Evolutionary conservation across 345 rosid species (phyloP), one percentile per base, ranked within the genome.

Genomic region (Salix purpurea): DNA sequence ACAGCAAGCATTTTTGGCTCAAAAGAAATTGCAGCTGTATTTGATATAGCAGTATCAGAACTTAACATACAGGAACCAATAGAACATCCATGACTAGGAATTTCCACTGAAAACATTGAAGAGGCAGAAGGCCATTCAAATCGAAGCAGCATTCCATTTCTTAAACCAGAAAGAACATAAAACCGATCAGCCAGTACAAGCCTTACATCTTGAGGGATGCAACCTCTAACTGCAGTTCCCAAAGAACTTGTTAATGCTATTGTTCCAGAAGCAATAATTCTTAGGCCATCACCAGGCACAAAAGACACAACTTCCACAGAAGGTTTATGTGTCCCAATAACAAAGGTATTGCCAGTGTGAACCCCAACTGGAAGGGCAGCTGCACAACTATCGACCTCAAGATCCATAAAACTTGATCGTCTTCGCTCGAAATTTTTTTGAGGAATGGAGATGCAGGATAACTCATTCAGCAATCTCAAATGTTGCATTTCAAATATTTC

Each of bases 121-220:
- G 83, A 82, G 40, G 80, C 69, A 76, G 88, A 77, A 68, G 97
- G 96, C 96, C 94, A 92, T 84, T 96, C 98, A 88, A 93, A 93
- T 52, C 97, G 93, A 69, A 96, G 96, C 48, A 96, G 90, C 99
- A 96, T 96, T 70, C 99, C 99, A 79, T 96, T 96, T 87, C 99
- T 93, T 85, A 96, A 86, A 68, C 99, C 97, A 66, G 91, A 84
- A 75, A 96, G 95, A 73, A 93, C 89, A 86, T 93, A 96, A 65
- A 84, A 77, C 65, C 86, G 94, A 82, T 96, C 97, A 79, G 86
- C 97, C 15, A 90, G 77, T 60, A 93, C 98, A 84, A 96, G 94
- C 84, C 98, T 96, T 66, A 92, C 98, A 77, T 96, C 99, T 83
- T 96, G 99, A 67, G 99, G 98, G 79, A 93, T 85, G 78, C 97